phyloP scores from a whole-genome alignment of 2,329 filamentous ascomycete genomes.

The Corynespora cassiicola region DNA sequence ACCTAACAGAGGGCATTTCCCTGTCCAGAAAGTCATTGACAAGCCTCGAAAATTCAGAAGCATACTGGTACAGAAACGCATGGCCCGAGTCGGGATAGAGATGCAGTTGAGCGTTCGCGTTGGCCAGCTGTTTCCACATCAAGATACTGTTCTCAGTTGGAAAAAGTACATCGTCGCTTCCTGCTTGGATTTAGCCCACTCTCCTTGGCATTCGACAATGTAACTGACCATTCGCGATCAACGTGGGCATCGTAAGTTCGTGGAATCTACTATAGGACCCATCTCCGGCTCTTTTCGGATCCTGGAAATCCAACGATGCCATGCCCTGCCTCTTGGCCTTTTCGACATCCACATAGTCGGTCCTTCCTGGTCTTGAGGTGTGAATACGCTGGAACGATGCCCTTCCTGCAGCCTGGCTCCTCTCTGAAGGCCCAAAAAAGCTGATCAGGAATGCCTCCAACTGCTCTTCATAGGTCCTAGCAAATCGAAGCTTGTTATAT shows the following conservation, averaged over 20 bases:
- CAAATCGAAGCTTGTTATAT: not conserved
- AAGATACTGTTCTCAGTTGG: constrained; percentile 20
- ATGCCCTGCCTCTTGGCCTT: constrained; percentile 8
- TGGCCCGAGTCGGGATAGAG: constrained; percentile 25
- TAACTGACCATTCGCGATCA: constrained; percentile 31
- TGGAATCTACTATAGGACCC: constrained; percentile 26
- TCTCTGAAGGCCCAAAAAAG: constrained; percentile 17
- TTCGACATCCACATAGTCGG: constrained; percentile 10
- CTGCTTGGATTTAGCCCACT: not conserved
- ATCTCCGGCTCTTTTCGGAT: constrained; percentile 4
- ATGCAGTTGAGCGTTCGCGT: constrained; percentile 17
- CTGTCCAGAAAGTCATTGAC: constrained; percentile 17
- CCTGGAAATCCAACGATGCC: constrained; percentile 10
- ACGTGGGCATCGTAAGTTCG: constrained; percentile 34
- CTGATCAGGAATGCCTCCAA: constrained; percentile 5
- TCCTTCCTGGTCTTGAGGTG: constrained; percentile 1
- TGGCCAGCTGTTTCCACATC: constrained; percentile 16
- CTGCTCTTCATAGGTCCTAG: constrained; percentile 6
- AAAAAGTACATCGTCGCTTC: constrained; percentile 17
- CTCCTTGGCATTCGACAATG: not conserved
- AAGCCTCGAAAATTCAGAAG: constrained; percentile 14
- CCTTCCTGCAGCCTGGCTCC: constrained; percentile 7
- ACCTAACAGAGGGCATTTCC: no score
- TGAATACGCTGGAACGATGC: constrained; percentile 9
- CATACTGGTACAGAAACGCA: constrained; percentile 28